Conservation (phyloP, 1,284 basidiomycete species). For the Kwoniella shivajii region DNA sequence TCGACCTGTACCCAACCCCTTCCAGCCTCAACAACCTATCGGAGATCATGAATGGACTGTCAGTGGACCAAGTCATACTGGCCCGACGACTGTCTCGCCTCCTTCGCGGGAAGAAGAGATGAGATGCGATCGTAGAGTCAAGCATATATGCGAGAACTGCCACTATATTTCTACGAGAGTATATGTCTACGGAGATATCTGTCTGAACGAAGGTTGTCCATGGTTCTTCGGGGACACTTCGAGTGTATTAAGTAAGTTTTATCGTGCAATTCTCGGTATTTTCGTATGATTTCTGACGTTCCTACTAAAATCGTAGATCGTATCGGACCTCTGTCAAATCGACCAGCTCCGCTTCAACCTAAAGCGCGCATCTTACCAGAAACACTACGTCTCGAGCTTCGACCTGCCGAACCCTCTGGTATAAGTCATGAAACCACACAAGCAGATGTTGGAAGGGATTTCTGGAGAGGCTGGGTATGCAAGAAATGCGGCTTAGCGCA, state of each 20-base stretch:
- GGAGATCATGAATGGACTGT: constrained; percentile 14
- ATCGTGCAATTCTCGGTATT: neutral
- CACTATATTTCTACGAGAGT: constrained; percentile 21
- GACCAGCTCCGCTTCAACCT: constrained; percentile 11
- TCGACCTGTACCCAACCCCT: neutral
- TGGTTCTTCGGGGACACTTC: constrained; percentile 24
- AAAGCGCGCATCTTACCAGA: constrained; percentile 26
- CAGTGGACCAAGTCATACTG: constrained; percentile 15
- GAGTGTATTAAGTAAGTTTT: constrained; percentile 6
- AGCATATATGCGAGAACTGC: constrained; percentile 21
- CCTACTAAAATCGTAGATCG: constrained; percentile 7
- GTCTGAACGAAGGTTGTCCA: constrained; percentile 33
- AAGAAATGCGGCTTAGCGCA: constrained; percentile 40
- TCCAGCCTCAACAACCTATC: neutral
- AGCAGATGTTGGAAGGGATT: constrained; percentile 27
- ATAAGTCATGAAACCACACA: constrained; percentile 13
- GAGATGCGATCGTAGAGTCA: neutral
- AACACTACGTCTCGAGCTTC: constrained; percentile 26
- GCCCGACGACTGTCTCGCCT: constrained; percentile 19
- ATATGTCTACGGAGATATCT: constrained; percentile 26
- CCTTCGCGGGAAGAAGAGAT: neutral
- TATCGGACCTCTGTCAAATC: constrained; percentile 20
- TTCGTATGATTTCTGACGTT: neutral
- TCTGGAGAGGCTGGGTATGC: constrained; percentile 48
- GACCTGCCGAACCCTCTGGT: constrained; percentile 21